These are phyloP conservation scores for Xylogone sp. DNA, from an alignment of 2,329 filamentous ascomycete genomes.

Conservation along the genomic window DNA sequence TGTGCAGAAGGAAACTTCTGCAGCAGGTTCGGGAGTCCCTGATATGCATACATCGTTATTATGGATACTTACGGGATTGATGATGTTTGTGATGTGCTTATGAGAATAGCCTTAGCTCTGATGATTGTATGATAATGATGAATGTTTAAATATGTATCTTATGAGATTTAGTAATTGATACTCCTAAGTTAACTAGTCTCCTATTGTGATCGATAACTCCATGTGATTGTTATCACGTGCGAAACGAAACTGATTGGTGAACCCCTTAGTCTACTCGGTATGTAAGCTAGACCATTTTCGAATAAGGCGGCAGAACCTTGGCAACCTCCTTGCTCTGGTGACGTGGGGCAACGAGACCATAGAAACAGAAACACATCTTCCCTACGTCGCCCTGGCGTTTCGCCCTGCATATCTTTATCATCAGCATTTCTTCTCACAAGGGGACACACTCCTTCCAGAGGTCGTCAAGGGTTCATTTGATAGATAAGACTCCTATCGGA, in stretches of 20 bases:
- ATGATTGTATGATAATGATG: no score
- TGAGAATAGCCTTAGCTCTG: background rate
- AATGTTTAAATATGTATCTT: no score
- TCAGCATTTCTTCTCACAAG: background rate
- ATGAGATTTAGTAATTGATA: no score
- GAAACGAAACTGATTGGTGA: no score
- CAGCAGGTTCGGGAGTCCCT: background rate
- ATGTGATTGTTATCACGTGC: no score
- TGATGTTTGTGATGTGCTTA: background rate
- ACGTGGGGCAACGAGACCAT: background rate
- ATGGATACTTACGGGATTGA: background rate
- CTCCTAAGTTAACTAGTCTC: no score
- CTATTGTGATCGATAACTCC: no score
- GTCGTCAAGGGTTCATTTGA: background rate
- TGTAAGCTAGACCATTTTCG: background rate
- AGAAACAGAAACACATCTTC: background rate
- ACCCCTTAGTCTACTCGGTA: no score
- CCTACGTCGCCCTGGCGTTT: background rate
- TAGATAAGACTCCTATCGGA: background rate
- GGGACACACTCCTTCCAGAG: background rate
- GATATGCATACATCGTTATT: background rate
- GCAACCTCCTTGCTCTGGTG: background rate
- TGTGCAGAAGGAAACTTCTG: constrained; percentile 13
- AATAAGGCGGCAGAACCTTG: background rate
- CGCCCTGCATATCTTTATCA: background rate